Base-by-base conservation (phyloP, 1,284 basidiomycete species). In the Leccinum pachyderme region DNA sequence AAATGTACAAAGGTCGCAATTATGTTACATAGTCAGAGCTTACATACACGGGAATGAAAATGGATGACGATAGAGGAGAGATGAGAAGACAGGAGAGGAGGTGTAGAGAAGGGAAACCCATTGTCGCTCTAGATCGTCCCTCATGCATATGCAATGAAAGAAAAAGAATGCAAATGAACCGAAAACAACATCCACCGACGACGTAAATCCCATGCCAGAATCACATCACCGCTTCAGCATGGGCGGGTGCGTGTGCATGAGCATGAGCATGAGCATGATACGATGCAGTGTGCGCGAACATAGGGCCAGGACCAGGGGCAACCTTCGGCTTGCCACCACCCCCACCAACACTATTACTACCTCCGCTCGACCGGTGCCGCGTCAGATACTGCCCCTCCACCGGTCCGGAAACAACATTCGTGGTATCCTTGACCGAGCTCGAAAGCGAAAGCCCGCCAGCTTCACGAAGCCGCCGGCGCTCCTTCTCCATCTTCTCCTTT, bases 381-480 rank as follows among this genome's bases (percentile, higher is more conserved):
- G 50, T n/a, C 44, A 65, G 60, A 27, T 58, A 46, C 49, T 60
- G 57, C 6, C 46, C 28, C 1, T 69, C 67, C 0, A 44, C 35
- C 7, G 51, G 46, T 18, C 37, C 37, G 18, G n/a, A n/a, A n/a
- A 39, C 37, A 18, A 51, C 68, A 35, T 69, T 69, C 32, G 71
- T 72, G 29, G 71, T 33, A 13, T 69, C 68, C 56, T 59, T 70
- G 59, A 69, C 63, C 35, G 68, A 69, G 35, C 43, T 59, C 27
- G 68, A 44, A 2, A 58, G n/a, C 37, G 52, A 27, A 22, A 39
- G 18, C 6, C 37, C 18, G 11, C 60, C 24, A 1, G 44, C 44
- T 22, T 67, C 64, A 4, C 59, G 59, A 9, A 56, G 33, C 33
- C 66, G 66, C 27, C 64, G 68, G 8, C 66, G 69, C 49, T 70